Base-by-base conservation (phyloP, 768 basidiomycete genomes). In the Tricholoma flavovirens region DNA sequence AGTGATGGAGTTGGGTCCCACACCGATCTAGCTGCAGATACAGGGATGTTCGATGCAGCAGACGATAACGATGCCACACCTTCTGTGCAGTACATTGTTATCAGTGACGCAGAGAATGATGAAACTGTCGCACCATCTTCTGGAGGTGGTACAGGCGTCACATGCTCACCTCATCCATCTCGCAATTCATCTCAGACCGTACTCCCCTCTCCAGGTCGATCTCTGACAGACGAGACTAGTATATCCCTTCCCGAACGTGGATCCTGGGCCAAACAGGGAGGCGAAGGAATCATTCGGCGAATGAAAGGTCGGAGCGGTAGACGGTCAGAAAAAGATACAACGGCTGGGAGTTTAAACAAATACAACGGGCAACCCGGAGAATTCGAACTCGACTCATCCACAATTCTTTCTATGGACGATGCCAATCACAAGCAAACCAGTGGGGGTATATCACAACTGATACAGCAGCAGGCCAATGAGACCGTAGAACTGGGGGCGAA, bases 271-370 rank as follows among this genome's bases (percentile, higher is more conserved):
- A 52, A 51, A 1, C 21, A 38, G 38, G 50, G 52, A 24, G 29
- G 51, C 4, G 33, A 69, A 5, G 71, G 74, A 8, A 65, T 76
- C 10, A 56, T 70, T 12, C 72, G 69, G 46, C 71, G 75, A 49
- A 79, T 77, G 72, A 80, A 73, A 67, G 68, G 70, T 48, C 73
- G 77, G 15, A 58, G 65, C 49, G 75, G 75, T 1, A 70, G 65
- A 53, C 55, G 68, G 33, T 65, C 58, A n/a, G 56, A 48, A 43
- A 51, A 35, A 26, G 54, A 54, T 15, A 54, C 38, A 49, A 49
- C 24, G 22, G 29, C 53, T 3, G 35, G 36, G 6, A 51, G 42
- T 22, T 40, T 51, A 21, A 40, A 14, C 12, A 36, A 36, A 19
- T 32, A 38, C 26, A n/a, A 15, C 42, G 38, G 22, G 54, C 56